Evolutionary conservation across 257 asterid species (phyloP).

Genomic region (Solanum chilense): DNA sequence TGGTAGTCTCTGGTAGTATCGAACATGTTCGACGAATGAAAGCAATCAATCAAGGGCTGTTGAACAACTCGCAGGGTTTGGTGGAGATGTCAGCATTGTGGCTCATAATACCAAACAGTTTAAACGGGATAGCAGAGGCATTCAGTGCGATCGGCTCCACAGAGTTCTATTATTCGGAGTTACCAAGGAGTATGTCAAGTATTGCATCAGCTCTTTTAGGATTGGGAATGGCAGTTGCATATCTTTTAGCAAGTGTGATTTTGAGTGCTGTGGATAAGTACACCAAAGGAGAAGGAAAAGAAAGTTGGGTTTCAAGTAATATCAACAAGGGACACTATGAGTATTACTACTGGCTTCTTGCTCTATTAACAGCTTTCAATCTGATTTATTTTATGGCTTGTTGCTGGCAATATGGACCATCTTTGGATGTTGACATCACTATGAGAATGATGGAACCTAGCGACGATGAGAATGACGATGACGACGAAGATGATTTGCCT

Average conservation of each 20-base stretch:
- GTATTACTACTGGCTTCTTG: conserved; percentile 49
- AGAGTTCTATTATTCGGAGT: conserved; percentile 55
- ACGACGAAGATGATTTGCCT: background rate
- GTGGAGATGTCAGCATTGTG: conserved; percentile 52
- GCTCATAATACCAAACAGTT: conserved; percentile 41
- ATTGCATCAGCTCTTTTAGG: conserved; percentile 38
- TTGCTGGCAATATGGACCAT: conserved; percentile 46
- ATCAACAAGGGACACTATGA: conserved; percentile 52
- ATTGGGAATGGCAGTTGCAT: conserved; percentile 42
- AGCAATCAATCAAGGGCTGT: conserved; percentile 35
- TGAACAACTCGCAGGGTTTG: conserved; percentile 19
- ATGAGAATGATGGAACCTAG: background rate
- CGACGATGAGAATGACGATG: background rate
- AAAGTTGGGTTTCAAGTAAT: conserved; percentile 49
- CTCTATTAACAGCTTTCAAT: conserved; percentile 20
- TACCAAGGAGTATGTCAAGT: conserved; percentile 56
- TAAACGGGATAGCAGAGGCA: conserved; percentile 56
- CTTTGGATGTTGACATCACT: conserved; percentile 3
- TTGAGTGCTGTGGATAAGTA: conserved; percentile 25
- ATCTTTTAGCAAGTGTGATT: conserved; percentile 33
- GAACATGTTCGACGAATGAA: conserved; percentile 33
- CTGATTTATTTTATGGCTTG: conserved; percentile 29
- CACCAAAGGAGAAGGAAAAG: conserved; percentile 25
- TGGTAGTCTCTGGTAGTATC: conserved; percentile 35
- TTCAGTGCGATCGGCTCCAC: conserved; percentile 38